Evolutionary conservation across 495 filamentous ascomycete species (phyloP).

Genomic region (Trichoderma virens): DNA sequence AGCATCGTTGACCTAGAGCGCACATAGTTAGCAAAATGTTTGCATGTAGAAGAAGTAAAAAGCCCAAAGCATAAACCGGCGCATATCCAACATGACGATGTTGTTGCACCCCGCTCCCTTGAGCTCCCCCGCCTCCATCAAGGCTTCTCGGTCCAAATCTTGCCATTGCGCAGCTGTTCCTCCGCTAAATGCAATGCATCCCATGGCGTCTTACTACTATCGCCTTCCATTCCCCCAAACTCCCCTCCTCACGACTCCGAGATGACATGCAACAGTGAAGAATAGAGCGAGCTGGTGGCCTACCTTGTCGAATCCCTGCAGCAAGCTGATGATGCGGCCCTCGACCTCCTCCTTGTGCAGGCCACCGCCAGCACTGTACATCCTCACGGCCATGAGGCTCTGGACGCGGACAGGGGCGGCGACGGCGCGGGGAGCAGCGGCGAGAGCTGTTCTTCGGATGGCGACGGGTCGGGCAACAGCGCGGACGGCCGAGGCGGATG

Average conservation of each 20-base stretch:
- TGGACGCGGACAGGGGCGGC: conserved; percentile 48
- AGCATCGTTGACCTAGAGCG: conserved; percentile 60
- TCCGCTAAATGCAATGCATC: not conserved
- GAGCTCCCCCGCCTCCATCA: not conserved
- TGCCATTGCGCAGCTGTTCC: not conserved
- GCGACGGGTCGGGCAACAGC: conserved; percentile 49
- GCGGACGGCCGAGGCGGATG: conserved; percentile 44
- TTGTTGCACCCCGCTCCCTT: not conserved
- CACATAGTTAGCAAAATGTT: conserved; percentile 19
- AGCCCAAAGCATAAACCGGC: not conserved
- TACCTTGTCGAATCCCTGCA: conserved; percentile 97
- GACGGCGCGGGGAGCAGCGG: conserved; percentile 42
- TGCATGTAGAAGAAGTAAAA: not conserved
- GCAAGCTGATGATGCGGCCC: conserved; percentile 82
- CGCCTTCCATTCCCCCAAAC: not conserved
- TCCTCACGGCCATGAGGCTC: conserved; percentile 46
- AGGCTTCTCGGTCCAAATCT: not conserved
- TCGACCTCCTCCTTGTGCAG: conserved; percentile 78
- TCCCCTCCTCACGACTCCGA: not conserved
- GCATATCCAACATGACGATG: not conserved
- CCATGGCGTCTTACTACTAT: not conserved
- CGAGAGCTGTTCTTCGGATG: conserved; percentile 32
- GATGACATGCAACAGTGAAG: not conserved
- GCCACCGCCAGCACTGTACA: conserved; percentile 76
- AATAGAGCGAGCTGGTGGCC: conserved; percentile 21